Evolutionary conservation across 2,329 filamentous ascomycete species (phyloP).

Genomic region (Trichophyton benhamiae): DNA sequence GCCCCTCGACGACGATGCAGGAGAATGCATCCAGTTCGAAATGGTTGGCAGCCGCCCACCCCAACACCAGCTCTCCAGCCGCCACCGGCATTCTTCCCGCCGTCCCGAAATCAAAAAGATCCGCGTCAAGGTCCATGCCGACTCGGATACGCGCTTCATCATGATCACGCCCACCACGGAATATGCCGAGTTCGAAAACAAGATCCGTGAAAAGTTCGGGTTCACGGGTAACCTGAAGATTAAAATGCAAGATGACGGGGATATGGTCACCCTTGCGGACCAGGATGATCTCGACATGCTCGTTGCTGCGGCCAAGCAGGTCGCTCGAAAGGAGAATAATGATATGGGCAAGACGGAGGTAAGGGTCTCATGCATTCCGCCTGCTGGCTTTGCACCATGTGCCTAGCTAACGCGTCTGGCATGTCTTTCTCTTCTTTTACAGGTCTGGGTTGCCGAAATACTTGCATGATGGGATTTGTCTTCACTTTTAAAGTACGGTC

Average conservation of each 20-base stretch:
- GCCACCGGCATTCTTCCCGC: slow-evolving; percentile 21
- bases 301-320: slow-evolving; percentile 54
- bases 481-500: too few species aligned
- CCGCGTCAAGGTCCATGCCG: slow-evolving; percentile 76
- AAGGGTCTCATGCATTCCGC: slow-evolving; percentile 30
- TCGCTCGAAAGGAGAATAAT: slow-evolving; percentile 57
- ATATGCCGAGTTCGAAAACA: slow-evolving; percentile 64
- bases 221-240: slow-evolving; percentile 53
- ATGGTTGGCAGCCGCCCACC: slow-evolving; percentile 45
- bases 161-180: slow-evolving; percentile 64
- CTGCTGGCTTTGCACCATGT: background rate
- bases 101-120: slow-evolving; percentile 62
- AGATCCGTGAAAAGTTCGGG: slow-evolving; percentile 77
- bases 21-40: slow-evolving; percentile 69
- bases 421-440: background rate
- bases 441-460: background rate
- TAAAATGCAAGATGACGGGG: slow-evolving; percentile 81
- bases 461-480: background rate
- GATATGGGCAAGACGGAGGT: slow-evolving; percentile 96
- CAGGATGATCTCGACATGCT: slow-evolving; percentile 92
- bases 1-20: slow-evolving; percentile 51
- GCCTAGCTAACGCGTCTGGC: background rate
- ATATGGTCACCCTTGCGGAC: slow-evolving; percentile 95
- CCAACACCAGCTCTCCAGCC: slow-evolving; percentile 11
- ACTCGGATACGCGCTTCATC: slow-evolving; percentile 82